phyloP scores from a whole-genome alignment of 2,329 filamentous ascomycete genomes.

The Magnaporthales sp. region DNA sequence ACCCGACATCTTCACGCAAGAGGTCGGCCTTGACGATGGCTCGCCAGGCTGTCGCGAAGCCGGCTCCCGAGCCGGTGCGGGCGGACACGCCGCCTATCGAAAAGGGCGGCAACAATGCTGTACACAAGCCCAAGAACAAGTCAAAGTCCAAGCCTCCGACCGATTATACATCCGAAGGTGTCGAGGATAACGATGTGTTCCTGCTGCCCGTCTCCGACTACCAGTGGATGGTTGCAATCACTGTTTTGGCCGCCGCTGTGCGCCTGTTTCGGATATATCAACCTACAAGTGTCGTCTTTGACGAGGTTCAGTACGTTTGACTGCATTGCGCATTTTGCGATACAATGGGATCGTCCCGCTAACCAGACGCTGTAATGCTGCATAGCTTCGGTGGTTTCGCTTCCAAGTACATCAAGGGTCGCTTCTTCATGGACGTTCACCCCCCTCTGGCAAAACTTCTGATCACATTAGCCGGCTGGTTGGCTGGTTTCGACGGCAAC shows the following conservation, averaged over 20 bases:
- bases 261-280: constrained; percentile 94
- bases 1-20: background rate
- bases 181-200: constrained; percentile 87
- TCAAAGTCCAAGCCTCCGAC: constrained; percentile 24
- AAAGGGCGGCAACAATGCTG: constrained; percentile 16
- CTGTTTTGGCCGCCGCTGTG: constrained; percentile 66
- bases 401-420: constrained; percentile 98
- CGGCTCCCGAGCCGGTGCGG: constrained; percentile 4
- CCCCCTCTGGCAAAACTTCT: constrained; percentile 94
- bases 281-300: constrained; percentile 92
- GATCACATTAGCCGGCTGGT: constrained; percentile 87
- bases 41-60: constrained; percentile 7
- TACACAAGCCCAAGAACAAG: constrained; percentile 18
- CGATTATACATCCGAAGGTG: constrained; percentile 69
- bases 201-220: constrained; percentile 78
- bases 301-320: constrained; percentile 90
- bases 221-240: constrained; percentile 63
- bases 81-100: constrained; percentile 5
- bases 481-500: constrained; percentile 88
- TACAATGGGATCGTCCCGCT: constrained; percentile 12
- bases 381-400: constrained; percentile 92
- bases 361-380: constrained; percentile 3
- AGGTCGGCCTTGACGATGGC: constrained; percentile 7
- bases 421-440: constrained; percentile 99
- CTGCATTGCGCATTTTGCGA: background rate